Evolutionary conservation across 208 protist genomes (phyloP), one percentile per base, ranked within the genome.

Genomic region (Leptomonas pyrrhocoris): DNA sequence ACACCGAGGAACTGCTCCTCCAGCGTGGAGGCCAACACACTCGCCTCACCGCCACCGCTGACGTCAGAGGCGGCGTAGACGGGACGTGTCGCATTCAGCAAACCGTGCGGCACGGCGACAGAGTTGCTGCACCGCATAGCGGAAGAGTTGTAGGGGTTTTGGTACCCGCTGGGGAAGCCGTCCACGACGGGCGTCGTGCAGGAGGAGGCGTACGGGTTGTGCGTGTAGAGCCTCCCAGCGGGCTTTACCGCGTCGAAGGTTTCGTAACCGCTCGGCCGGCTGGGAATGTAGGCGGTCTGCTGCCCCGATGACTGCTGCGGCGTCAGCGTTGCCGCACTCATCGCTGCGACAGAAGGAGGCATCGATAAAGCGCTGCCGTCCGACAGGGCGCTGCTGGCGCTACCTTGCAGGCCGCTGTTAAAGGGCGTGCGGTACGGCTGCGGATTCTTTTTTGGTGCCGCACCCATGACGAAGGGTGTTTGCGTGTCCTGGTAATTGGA

Each of bases 181-280:
- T 65, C 81, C 38, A 69, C 65, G 65, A 66, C 43, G 12, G 64
- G 45, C 12, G 71, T 51, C 18, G 71, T 66, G 63, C 61, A 69
- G 48, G 56, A 50, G n/a, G 84, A 80, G 21, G 82, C 88, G 74
- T 94, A 94, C 13, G 88, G 88, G 72, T 94, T 91, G 73, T 94
- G 88, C 31, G 85, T 87, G 68, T 85, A 91, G 27, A 62, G 59
- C 62, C 69, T 77, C 2, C 46, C 28, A 19, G 43, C 16, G 0
- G 61, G 53, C 57, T 46, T 54, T 46, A 51, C 13, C 16, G 43
- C 18, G 18, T 69, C 67, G 13, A 19, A 54, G 25, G 49, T 30
- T 2, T 66, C 65, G 72, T 68, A 73, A 45, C 71, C 72, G 48
- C 49, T 15, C 31, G 50, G 58, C 27, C 60, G 45, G 42, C 51